A percentile compares a stretch with the other conserved stretches of the same genome.
Conservation (phyloP, 805 yeast genomes). For the Wickerhamiella dianesei region DNA sequence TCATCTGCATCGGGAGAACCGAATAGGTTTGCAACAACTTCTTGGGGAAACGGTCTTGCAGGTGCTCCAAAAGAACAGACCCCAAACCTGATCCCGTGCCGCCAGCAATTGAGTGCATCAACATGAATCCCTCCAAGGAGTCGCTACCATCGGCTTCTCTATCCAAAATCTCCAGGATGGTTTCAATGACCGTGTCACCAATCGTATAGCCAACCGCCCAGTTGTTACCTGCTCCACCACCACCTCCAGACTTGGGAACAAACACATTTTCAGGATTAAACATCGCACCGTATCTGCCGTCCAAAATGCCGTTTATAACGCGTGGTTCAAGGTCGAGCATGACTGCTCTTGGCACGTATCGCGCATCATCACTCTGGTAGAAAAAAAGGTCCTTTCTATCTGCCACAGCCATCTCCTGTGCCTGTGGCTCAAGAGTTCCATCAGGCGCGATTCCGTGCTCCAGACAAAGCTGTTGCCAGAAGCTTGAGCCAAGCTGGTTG, state of each 20-base stretch:
- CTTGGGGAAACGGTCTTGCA: conserved; percentile 71
- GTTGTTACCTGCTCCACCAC: conserved; percentile 72
- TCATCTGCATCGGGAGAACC: conserved; percentile 45
- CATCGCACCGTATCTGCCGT: conserved; percentile 40
- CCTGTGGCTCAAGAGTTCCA: conserved; percentile 37
- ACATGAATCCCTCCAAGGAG: conserved; percentile 76
- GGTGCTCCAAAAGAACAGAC: conserved; percentile 58
- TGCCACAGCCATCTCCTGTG: conserved; percentile 26
- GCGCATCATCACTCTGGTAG: conserved; percentile 54
- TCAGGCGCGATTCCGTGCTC: conserved; percentile 76
- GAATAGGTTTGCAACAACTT: conserved; percentile 75
- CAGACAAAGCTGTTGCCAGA: conserved; percentile 76
- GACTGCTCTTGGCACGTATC: conserved; percentile 80
- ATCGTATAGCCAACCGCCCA: conserved; percentile 86
- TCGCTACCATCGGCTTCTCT: conserved; percentile 86
- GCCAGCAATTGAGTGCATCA: conserved; percentile 91
- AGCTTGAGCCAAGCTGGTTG: conserved; percentile 83
- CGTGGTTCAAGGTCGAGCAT: conserved; percentile 78
- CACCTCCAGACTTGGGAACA: conserved; percentile 66
- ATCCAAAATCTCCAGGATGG: conserved; percentile 70
- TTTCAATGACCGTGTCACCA: conserved; percentile 56
- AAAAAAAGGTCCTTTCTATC: conserved; percentile 81
- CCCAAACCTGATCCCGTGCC: conserved; percentile 98
- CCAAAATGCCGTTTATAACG: conserved; percentile 54
- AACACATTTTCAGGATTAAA: conserved; percentile 76